These are phyloP conservation scores for Lipomyces starkeyi DNA, from an alignment of 805 yeast species.

Conservation along the genomic window DNA sequence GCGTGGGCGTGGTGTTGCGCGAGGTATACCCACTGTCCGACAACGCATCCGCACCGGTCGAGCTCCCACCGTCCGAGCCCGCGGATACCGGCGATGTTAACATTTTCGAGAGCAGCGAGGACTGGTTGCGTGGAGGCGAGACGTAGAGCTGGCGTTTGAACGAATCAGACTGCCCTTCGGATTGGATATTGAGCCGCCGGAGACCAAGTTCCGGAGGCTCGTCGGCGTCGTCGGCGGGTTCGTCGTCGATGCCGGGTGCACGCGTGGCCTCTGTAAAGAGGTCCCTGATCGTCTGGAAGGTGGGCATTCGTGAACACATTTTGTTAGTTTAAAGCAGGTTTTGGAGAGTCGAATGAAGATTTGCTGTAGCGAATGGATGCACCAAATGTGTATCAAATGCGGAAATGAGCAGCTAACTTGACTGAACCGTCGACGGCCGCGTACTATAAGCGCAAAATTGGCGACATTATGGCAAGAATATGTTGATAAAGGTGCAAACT, in stretches of 20 bases:
- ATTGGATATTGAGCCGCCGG: background rate
- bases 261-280: constrained; percentile 15
- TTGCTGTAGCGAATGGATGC: background rate
- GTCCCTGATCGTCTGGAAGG: constrained; percentile 14
- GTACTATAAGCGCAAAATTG: background rate
- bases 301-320: background rate
- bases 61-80: constrained; percentile 22
- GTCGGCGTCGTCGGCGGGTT: constrained; percentile 22
- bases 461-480: background rate
- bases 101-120: constrained; percentile 35
- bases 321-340: background rate
- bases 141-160: constrained; percentile 19
- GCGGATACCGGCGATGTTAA: constrained; percentile 28
- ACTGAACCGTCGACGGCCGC: background rate
- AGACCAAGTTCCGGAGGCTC: constrained; percentile 28
- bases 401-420: background rate
- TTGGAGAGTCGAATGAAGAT: background rate
- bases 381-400: background rate
- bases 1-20: constrained; percentile 35
- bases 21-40: constrained; percentile 31
- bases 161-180: constrained; percentile 1
- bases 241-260: constrained; percentile 18
- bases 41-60: constrained; percentile 14
- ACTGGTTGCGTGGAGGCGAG: constrained; percentile 28
- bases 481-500: too few species aligned